These are phyloP conservation scores for Phycomyces blakesleeanus DNA, from an alignment of 192 early-diverging fungal species.

Conservation along the genomic window DNA sequence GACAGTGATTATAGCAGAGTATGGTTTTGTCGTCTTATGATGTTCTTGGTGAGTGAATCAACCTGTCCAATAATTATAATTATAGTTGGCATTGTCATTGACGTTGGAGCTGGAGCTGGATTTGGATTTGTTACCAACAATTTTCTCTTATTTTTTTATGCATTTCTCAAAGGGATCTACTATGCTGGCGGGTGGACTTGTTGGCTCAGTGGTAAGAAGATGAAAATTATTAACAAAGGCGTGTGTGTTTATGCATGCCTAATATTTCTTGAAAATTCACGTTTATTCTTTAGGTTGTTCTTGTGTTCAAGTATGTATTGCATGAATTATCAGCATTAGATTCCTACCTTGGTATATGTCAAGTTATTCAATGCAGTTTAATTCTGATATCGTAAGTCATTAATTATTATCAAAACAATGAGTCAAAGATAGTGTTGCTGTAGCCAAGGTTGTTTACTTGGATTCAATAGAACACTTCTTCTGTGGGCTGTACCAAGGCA, in stretches of 20 bases:
- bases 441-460: too few species aligned
- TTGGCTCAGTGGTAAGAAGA: slow-evolving; percentile 11
- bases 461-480: too few species aligned
- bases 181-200: slow-evolving; percentile 8
- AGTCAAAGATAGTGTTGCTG: too few species aligned
- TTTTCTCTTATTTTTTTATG: neutral
- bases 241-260: too few species aligned
- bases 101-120: too few species aligned
- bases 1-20: neutral
- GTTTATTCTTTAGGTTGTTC: neutral
- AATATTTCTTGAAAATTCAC: too few species aligned
- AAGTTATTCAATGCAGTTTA: slow-evolving; percentile 9
- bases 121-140: too few species aligned
- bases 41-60: neutral
- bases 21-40: slow-evolving; percentile 6
- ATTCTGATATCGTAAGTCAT: slow-evolving; percentile 16
- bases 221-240: neutral
- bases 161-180: slow-evolving; percentile 5
- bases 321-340: slow-evolving; percentile 6
- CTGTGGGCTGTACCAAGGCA: too few species aligned
- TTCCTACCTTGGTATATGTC: slow-evolving; percentile 9
- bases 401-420: too few species aligned
- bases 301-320: slow-evolving; percentile 12
- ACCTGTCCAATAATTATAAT: too few species aligned
- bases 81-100: too few species aligned